phyloP scores from a whole-genome alignment of 192 early-diverging fungal genomes.

The Lobosporangium transversale region DNA sequence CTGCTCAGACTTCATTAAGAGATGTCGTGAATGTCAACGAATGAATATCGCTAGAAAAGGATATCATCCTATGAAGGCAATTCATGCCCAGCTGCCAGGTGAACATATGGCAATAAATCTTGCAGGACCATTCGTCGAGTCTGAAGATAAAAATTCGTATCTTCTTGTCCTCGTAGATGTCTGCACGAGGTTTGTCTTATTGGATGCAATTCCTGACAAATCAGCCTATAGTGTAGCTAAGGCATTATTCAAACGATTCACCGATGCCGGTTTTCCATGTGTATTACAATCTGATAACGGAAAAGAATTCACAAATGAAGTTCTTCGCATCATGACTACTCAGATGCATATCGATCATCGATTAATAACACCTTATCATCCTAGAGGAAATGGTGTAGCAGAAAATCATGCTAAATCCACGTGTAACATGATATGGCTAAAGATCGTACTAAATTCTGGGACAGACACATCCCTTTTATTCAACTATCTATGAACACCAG shows the following conservation, averaged over 20 bases:
- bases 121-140: constrained; percentile 16
- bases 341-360: too few species aligned
- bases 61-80: too few species aligned
- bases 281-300: too few species aligned
- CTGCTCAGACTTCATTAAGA: constrained; percentile 14
- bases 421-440: constrained; percentile 25
- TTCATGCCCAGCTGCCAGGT: too few species aligned
- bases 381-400: constrained; percentile 57
- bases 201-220: constrained; percentile 29
- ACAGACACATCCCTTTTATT: constrained; percentile 31
- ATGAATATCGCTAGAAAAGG: too few species aligned
- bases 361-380: constrained; percentile 54
- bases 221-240: constrained; percentile 12
- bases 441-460: constrained; percentile 38
- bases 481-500: constrained; percentile 54
- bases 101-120: constrained; percentile 32
- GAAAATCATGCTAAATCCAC: constrained; percentile 50
- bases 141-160: constrained; percentile 1
- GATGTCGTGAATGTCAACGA: constrained; percentile 26
- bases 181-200: constrained; percentile 31
- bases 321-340: too few species aligned
- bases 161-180: too few species aligned
- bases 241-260: too few species aligned
- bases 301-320: too few species aligned
- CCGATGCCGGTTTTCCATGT: too few species aligned